phyloP scores from a whole-genome alignment of 1,284 basidiomycete species.

The Ustanciosporium gigantosporum region DNA sequence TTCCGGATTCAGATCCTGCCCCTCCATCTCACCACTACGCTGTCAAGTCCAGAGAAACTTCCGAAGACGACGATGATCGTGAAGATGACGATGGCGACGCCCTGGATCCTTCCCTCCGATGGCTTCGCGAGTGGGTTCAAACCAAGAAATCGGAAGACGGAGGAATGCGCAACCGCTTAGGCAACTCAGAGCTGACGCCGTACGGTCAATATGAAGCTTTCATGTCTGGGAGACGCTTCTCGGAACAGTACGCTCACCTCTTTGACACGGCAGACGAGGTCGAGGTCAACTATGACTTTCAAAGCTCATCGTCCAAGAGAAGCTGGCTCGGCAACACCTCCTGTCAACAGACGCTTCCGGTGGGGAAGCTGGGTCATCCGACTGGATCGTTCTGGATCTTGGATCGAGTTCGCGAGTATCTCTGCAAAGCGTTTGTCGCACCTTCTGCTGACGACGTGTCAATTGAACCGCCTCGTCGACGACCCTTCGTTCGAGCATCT shows the following conservation, averaged over 20 bases:
- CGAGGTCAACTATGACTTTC: constrained; percentile 24
- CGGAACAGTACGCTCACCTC: constrained; percentile 23
- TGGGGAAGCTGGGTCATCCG: no score
- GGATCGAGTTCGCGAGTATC: neutral
- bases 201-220: constrained; percentile 38
- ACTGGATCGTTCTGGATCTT: no score
- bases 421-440: neutral
- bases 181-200: constrained; percentile 32
- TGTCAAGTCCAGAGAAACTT: no score
- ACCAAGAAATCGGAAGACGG: constrained; percentile 24
- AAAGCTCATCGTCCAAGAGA: neutral
- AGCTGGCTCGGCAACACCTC: neutral
- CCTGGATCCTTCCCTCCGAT: constrained; percentile 21
- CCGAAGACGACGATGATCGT: constrained; percentile 1
- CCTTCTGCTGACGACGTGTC: no score
- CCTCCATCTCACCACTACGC: no score
- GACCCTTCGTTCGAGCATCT: constrained; percentile 29
- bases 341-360: no score
- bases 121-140: constrained; percentile 22
- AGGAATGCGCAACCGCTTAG: constrained; percentile 25
- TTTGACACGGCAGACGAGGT: constrained; percentile 3
- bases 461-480: neutral
- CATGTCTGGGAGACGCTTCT: constrained; percentile 27
- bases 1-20: no score
- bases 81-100: constrained; percentile 1